Conservation (phyloP, 2,329 filamentous ascomycete species). For the Aspergillus fumigatiaffinis region DNA sequence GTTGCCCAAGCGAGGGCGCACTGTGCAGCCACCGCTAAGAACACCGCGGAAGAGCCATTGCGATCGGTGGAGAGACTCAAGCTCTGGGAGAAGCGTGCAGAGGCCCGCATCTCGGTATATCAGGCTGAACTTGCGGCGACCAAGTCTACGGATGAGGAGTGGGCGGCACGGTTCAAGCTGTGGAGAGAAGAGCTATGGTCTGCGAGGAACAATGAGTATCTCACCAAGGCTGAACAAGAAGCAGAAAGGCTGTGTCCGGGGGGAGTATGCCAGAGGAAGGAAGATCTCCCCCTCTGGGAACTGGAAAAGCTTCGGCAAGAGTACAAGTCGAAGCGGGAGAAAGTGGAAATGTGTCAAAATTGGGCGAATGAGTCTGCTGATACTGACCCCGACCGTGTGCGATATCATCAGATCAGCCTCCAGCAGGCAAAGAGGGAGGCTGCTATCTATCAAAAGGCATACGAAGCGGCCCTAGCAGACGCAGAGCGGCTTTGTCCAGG, state of each 20-base stretch:
- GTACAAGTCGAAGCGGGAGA: neutral
- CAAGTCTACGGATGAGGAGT: neutral
- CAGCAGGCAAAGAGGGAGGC: neutral
- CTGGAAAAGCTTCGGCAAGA: neutral
- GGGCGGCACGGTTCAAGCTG: neutral
- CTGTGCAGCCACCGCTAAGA: too few relatives aligned
- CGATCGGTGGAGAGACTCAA: too few relatives aligned
- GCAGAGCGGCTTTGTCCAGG: neutral
- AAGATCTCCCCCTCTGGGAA: neutral
- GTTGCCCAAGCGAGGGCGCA: slow-evolving; percentile 6
- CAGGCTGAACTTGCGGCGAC: neutral
- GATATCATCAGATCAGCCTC: neutral
- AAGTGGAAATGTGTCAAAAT: neutral
- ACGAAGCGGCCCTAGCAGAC: neutral
- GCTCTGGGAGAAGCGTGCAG: too few relatives aligned
- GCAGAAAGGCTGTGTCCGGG: neutral
- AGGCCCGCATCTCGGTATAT: too few relatives aligned
- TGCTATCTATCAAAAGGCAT: neutral
- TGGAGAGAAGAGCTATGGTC: neutral
- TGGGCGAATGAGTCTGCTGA: neutral
- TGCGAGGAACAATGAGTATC: neutral
- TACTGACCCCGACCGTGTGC: neutral
- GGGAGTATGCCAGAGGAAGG: neutral
- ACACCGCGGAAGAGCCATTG: too few relatives aligned
- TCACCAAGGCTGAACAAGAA: neutral